These are phyloP conservation scores for Ulvella scutata DNA, from an alignment of 139 green algal genomes.

Conservation along the genomic window DNA sequence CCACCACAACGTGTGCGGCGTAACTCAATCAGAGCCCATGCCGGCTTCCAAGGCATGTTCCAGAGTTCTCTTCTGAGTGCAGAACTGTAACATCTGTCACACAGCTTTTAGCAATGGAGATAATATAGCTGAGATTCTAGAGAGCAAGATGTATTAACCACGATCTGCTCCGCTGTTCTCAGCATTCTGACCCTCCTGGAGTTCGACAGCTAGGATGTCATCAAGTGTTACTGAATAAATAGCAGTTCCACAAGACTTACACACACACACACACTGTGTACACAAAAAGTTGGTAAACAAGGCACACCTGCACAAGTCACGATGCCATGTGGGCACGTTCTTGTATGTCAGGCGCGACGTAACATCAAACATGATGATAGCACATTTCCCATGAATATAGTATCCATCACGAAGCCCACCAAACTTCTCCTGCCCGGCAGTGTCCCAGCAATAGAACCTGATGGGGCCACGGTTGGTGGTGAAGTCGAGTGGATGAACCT, in stretches of 20 bases:
- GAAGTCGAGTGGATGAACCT: slow-evolving; percentile 98
- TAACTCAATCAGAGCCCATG: not conserved
- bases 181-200: too few species aligned
- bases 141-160: not conserved
- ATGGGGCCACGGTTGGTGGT: slow-evolving; percentile 94
- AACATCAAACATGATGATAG: slow-evolving; percentile 99
- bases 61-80: not conserved
- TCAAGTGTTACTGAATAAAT: too few species aligned
- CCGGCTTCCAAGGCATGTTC: not conserved
- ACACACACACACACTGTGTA: not conserved
- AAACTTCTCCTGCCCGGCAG: slow-evolving; percentile 97
- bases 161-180: too few species aligned
- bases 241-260: too few species aligned
- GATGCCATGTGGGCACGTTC: slow-evolving; percentile 98
- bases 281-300: not conserved
- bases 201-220: too few species aligned
- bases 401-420: slow-evolving; percentile 96
- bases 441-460: slow-evolving; percentile 99
- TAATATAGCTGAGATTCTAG: not conserved
- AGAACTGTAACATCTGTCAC: not conserved
- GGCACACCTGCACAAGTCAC: slow-evolving; percentile 77
- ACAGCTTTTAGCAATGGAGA: not conserved
- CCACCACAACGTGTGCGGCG: not conserved
- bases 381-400: slow-evolving; percentile 98
- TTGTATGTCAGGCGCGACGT: slow-evolving; percentile 98